These are phyloP conservation scores for Sideroxylon spinosum DNA, from an alignment of 179 eudicot genomes.

Conservation along the genomic window DNA sequence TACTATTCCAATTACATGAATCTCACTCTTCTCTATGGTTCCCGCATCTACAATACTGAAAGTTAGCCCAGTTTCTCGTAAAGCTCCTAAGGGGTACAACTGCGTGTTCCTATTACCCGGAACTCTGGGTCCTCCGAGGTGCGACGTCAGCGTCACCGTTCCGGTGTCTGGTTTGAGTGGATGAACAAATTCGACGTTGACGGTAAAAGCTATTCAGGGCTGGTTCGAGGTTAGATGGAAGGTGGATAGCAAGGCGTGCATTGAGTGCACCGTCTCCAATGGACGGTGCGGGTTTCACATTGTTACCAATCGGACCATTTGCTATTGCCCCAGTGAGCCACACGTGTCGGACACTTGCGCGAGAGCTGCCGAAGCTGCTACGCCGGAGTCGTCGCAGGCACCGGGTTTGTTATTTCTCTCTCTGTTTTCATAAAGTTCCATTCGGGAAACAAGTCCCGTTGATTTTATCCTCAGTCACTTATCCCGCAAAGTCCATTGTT, in stretches of 20 bases:
- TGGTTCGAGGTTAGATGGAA: slow-evolving; percentile 36
- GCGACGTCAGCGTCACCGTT: slow-evolving; percentile 28
- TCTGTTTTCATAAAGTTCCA: background rate
- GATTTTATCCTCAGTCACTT: background rate
- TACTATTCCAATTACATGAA: no score
- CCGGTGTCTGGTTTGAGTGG: slow-evolving; percentile 21
- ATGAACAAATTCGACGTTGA: slow-evolving; percentile 19
- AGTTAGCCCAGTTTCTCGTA: no score
- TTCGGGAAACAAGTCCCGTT: no score
- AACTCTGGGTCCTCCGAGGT: slow-evolving; percentile 19
- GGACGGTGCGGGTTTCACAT: slow-evolving; percentile 51
- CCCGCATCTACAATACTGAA: no score
- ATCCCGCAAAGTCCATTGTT: no score
- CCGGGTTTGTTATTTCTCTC: slow-evolving; percentile 26
- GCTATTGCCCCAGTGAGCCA: slow-evolving; percentile 38
- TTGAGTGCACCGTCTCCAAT: slow-evolving; percentile 19
- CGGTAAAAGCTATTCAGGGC: slow-evolving; percentile 18
- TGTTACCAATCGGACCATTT: slow-evolving; percentile 20
- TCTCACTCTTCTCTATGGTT: no score
- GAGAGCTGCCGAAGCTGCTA: background rate
- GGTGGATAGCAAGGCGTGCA: slow-evolving; percentile 24
- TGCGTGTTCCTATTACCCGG: no score
- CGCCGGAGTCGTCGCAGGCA: background rate
- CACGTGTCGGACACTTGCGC: slow-evolving; percentile 5
- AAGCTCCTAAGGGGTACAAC: no score